Evolutionary conservation across 225 moss, liverwort and hornwort species (phyloP), one percentile per base, ranked within the genome.

Genomic region (Ulota crispa): DNA sequence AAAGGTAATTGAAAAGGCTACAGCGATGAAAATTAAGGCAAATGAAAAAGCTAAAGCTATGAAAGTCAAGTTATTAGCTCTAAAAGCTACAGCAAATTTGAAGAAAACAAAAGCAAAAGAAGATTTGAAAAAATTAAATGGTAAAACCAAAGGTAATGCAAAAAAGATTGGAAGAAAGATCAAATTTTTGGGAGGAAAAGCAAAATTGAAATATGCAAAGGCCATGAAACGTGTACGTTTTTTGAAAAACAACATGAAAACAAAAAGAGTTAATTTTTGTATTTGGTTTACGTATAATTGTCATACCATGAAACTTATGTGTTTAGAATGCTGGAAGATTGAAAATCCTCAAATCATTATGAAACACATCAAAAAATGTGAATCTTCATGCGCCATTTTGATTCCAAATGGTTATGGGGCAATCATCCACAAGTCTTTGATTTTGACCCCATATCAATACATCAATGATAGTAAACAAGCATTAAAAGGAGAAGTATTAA

Each of bases 361-460:
- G 21, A 50, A 69, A 3, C 68, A 47, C 9, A 83, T 85, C 0
- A 85, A 78, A 72, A 65, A 26, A 56, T 16, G 0, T 63, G 69
- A 85, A 77, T 85, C 80, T 5, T 77, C 77, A 8, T 73, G 64
- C 2, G 41, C 64, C 18, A 63, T 32, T 6, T 32, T 88, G 2
- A 39, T 78, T 1, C 69, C 80, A 37, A 31, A 9, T 24, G 83
- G 77, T 19, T 88, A 77, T 75, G 80, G 85, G 0, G 41, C 64
- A 28, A 37, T 83, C 8, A 74, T 85, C 37, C 80, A 85, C 74
- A 88, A 83, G 2, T 83, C 80, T 45, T 83, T 85, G 59, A 80
- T 85, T 14, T 64, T 88, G 21, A 81, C 65, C n/a, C 73, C 80
- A 39, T 88, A 67, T 31, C 68, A 88, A 39, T 85, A 85, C 12